Conservation (phyloP, 495 filamentous ascomycete genomes). For the Daldinia vernicosa region DNA sequence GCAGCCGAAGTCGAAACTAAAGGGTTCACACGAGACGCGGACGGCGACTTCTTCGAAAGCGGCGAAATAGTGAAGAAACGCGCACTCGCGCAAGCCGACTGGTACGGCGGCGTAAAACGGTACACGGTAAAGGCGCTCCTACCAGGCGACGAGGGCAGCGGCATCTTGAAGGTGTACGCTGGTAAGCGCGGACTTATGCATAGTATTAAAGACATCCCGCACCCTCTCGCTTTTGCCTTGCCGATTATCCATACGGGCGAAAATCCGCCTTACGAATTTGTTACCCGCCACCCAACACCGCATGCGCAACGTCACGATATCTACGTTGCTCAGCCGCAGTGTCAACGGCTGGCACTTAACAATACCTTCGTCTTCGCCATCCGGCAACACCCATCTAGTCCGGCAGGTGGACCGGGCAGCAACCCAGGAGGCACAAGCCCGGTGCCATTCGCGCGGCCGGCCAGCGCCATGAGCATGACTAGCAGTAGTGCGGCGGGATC, state of each 20-base stretch:
- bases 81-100: constrained; percentile 89
- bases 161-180: constrained; percentile 90
- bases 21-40: constrained; percentile 78
- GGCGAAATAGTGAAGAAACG: constrained; percentile 86
- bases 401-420: constrained; percentile 52
- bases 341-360: constrained; percentile 82
- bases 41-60: constrained; percentile 93
- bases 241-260: constrained; percentile 89
- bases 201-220: constrained; percentile 91
- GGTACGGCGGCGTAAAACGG: constrained; percentile 84
- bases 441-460: constrained; percentile 74
- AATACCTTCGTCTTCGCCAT: constrained; percentile 98
- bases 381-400: constrained; percentile 85
- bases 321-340: constrained; percentile 96
- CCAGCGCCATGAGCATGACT: constrained; percentile 84
- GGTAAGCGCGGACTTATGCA: constrained; percentile 96
- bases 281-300: constrained; percentile 92
- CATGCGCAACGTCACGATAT: constrained; percentile 96
- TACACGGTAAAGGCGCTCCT: constrained; percentile 92
- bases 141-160: constrained; percentile 88
- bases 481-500: constrained; percentile 69
- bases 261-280: constrained; percentile 93
- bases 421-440: constrained; percentile 69
- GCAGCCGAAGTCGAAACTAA: constrained; percentile 91
- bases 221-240: constrained; percentile 88